phyloP scores from a whole-genome alignment of 2,329 filamentous ascomycete genomes.

The Aureobasidium vineae region DNA sequence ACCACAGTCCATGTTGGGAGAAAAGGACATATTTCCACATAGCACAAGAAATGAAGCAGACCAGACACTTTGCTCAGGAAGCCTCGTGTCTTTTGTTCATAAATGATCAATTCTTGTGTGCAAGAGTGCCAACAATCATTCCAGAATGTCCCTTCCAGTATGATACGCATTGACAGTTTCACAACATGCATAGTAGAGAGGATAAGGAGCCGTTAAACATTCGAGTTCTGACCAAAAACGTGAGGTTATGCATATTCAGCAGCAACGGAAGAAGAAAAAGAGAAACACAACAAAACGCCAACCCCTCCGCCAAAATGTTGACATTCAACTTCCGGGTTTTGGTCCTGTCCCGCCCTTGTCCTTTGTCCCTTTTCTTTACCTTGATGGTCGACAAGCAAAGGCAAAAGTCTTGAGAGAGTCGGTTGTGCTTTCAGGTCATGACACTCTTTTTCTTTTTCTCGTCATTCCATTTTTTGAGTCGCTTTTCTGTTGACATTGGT shows the following conservation, averaged over 20 bases:
- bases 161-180: too few species aligned
- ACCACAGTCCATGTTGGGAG: background rate
- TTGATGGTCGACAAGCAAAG: background rate
- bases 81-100: background rate
- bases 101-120: background rate
- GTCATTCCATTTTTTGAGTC: constrained; percentile 6
- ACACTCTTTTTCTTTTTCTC: constrained; percentile 8
- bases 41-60: background rate
- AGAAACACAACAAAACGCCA: constrained; percentile 6
- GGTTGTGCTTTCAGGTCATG: background rate
- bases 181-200: background rate
- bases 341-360: background rate
- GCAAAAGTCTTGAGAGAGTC: background rate
- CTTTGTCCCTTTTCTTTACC: background rate
- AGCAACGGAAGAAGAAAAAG: background rate
- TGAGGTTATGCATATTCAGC: constrained; percentile 23
- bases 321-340: constrained; percentile 14
- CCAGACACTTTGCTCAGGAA: constrained; percentile 9
- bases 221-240: constrained; percentile 22
- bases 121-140: background rate
- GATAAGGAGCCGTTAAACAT: constrained; percentile 13
- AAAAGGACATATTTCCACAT: background rate
- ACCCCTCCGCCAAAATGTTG: constrained; percentile 11
- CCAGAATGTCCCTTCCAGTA: background rate
- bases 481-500: constrained; percentile 8